Evolutionary conservation across 345 rosid genomes (phyloP), one percentile per base, ranked within the genome.

Genomic region (Melaleuca alternifolia): DNA sequence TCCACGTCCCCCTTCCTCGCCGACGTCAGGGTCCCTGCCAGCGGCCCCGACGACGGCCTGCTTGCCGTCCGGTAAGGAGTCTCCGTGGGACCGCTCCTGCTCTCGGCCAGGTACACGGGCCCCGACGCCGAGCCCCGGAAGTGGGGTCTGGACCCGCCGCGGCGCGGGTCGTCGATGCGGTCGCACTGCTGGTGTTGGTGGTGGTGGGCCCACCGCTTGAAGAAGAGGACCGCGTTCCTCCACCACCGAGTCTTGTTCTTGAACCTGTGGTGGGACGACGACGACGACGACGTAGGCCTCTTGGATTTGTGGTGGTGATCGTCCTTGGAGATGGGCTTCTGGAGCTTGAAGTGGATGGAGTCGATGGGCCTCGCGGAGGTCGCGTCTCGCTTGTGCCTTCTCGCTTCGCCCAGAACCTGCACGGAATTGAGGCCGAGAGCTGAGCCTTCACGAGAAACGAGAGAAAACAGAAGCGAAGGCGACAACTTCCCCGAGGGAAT

Each of bases 341-440:
- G 97, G 87, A 97, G 93, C 96, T 97, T 96, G 93, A 95, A 97
- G 83, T 92, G 97, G 30, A 95, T 52, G 28, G 89, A 89, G 81
- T 95, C 95, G 3, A 88, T 91, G 84, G 93, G 59, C 85, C 91
- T 86, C 1, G 53, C 37, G 26, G 83, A 23, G 44, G 90, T 85
- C 14, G 92, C 79, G 56, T 94, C 97, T 87, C 90, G 85, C 92
- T 91, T 94, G 87, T 93, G 97, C 89, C 89, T 94, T 85, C 93
- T 94, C 23, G 98, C 96, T 90, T 95, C 98, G 61, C 95, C 99
- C 82, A 96, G 86, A 82, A 95, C 91, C 99, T 97, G 57, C 51
- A 44, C 79, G 79, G 30, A 71, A 16, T 21, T 18, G 23, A 46
- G 79, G 16, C 23, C 46, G 24, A 0, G 13, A 71, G 79, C 46